Conservation (phyloP, 2,329 filamentous ascomycete species). For the Alternaria arborescens region DNA sequence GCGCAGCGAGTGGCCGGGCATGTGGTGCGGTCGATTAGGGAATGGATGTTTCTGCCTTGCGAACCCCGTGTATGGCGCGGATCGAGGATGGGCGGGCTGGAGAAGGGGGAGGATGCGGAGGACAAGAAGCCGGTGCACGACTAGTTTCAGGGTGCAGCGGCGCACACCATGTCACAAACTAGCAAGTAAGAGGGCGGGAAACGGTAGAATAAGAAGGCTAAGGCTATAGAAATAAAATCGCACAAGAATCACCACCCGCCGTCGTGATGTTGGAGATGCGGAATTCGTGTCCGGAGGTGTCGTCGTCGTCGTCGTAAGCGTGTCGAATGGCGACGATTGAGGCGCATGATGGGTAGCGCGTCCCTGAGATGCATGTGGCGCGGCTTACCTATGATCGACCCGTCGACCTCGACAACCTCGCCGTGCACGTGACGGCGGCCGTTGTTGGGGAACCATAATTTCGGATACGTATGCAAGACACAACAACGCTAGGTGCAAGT, state of each 20-base stretch:
- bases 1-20: slow-evolving; percentile 33
- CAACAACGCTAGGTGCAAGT: not conserved
- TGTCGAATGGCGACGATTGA: not conserved
- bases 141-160: slow-evolving; percentile 39
- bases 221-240: not conserved
- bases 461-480: not conserved
- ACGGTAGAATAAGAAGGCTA: not conserved
- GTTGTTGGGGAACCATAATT: not conserved
- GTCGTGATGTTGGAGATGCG: not conserved
- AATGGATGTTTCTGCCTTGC: slow-evolving; percentile 12
- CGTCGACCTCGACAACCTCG: not conserved
- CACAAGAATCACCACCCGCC: not conserved
- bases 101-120: slow-evolving; percentile 19
- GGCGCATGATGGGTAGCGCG: slow-evolving; percentile 8
- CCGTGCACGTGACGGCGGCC: not conserved
- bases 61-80: slow-evolving; percentile 15
- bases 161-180: slow-evolving; percentile 26
- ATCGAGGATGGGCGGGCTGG: slow-evolving; percentile 10
- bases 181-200: not conserved
- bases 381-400: not conserved
- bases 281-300: not conserved
- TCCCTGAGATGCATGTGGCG: not conserved
- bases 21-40: slow-evolving; percentile 29
- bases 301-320: not conserved
- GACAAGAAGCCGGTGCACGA: slow-evolving; percentile 23